phyloP scores from a whole-genome alignment of 1,284 basidiomycete genomes.

The Cutaneotrichosporon mucoides region DNA sequence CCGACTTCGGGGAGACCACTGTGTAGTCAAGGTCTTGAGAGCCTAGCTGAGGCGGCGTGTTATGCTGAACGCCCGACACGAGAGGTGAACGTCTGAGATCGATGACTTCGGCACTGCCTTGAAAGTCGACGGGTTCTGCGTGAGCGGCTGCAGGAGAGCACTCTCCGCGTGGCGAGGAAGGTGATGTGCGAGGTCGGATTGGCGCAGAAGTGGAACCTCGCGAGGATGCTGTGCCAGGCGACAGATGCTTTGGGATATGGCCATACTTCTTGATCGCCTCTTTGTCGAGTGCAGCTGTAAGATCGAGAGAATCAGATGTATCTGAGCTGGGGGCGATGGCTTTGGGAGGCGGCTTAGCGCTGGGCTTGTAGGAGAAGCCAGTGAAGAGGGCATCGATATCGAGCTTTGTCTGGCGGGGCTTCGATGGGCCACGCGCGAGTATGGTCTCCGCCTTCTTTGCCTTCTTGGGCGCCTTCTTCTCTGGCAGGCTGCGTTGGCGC shows the following conservation, averaged over 20 bases:
- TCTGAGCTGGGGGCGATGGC: neutral
- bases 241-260: no score
- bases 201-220: neutral
- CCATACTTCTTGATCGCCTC: neutral
- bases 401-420: neutral
- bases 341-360: neutral
- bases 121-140: no score
- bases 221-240: neutral
- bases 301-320: neutral
- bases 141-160: no score
- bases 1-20: no score
- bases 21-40: no score
- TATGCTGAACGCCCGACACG: no score
- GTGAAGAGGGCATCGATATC: conserved; percentile 4
- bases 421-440: neutral
- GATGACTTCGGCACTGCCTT: no score
- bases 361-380: neutral
- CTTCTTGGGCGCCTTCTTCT: conserved; percentile 1
- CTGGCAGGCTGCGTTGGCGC: conserved; percentile 7
- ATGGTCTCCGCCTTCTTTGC: neutral
- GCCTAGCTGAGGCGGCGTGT: no score
- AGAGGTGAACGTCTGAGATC: no score
- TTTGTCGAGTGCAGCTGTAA: neutral
- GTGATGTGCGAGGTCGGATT: no score
- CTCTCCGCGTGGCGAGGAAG: no score